Conservation (phyloP, 2,329 filamentous ascomycete genomes). For the Colletotrichum sp. region DNA sequence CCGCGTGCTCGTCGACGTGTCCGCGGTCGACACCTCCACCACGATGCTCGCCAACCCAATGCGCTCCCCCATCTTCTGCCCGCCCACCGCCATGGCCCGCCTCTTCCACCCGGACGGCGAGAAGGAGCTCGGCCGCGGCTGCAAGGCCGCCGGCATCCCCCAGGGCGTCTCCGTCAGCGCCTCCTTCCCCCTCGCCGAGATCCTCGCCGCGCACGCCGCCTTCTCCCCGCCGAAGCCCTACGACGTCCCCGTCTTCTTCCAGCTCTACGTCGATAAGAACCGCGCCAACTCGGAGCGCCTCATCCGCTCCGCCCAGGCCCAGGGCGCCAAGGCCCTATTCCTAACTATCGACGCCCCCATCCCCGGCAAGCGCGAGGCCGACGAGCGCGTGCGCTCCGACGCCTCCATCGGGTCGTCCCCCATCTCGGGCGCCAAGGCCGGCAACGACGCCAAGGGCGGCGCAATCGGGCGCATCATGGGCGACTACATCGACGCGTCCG, state of each 20-base stretch:
- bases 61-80: constrained; percentile 65
- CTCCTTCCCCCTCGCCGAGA: constrained; percentile 61
- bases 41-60: constrained; percentile 59
- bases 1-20: constrained; percentile 61
- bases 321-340: constrained; percentile 58
- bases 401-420: constrained; percentile 48
- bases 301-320: constrained; percentile 47
- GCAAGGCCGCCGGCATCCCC: constrained; percentile 50
- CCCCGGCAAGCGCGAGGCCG: constrained; percentile 58
- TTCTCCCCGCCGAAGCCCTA: constrained; percentile 23
- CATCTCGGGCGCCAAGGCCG: constrained; percentile 52
- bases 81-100: constrained; percentile 68
- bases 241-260: constrained; percentile 53
- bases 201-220: constrained; percentile 31
- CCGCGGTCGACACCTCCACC: constrained; percentile 51
- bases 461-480: constrained; percentile 62
- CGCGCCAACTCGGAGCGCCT: constrained; percentile 54
- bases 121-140: constrained; percentile 22
- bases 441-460: constrained; percentile 59
- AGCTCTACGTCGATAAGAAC: constrained; percentile 66
- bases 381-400: constrained; percentile 51
- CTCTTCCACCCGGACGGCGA: constrained; percentile 71
- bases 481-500: constrained; percentile 59
- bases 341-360: constrained; percentile 65
- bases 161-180: constrained; percentile 68